Conservation (phyloP, 1,284 basidiomycete genomes). For the Ceratobasidium theobromae region DNA sequence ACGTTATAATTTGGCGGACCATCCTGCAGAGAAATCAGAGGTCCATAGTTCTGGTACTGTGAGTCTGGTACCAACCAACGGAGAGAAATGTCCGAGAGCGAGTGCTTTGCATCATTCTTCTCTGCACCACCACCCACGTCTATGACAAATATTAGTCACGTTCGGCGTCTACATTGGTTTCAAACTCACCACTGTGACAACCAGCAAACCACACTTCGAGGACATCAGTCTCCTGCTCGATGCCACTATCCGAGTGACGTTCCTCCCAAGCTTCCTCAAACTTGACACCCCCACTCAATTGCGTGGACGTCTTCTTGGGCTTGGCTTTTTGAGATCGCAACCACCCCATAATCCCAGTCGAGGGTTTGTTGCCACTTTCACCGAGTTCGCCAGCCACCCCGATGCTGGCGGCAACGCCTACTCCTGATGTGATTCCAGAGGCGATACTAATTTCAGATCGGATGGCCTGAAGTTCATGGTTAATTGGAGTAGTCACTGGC, state of each 20-base stretch:
- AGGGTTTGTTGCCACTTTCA: not conserved
- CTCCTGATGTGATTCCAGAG: slow-evolving; percentile 3
- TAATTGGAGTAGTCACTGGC: not conserved
- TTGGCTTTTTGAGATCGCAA: not conserved
- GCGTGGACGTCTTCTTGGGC: slow-evolving; percentile 4
- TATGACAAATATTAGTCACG: not conserved
- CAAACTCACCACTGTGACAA: slow-evolving; percentile 25
- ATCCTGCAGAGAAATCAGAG: not conserved
- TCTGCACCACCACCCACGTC: slow-evolving; percentile 36
- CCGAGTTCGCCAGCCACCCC: slow-evolving; percentile 1
- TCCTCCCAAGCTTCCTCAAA: slow-evolving; percentile 14
- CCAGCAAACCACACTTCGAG: slow-evolving; percentile 37
- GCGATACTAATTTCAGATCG: slow-evolving; percentile 1
- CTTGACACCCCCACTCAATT: slow-evolving; percentile 12
- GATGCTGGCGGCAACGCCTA: slow-evolving; percentile 18
- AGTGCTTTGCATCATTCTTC: slow-evolving; percentile 19
- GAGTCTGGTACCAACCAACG: slow-evolving; percentile 19
- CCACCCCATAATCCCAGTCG: slow-evolving; percentile 14
- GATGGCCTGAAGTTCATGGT: not conserved
- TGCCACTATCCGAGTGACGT: not conserved
- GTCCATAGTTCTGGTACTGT: not conserved
- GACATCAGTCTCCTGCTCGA: slow-evolving; percentile 32
- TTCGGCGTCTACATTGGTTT: not conserved
- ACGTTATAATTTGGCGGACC: slow-evolving; percentile 27
- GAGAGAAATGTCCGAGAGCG: slow-evolving; percentile 34